Evolutionary conservation across 1,284 basidiomycete genomes (phyloP), one percentile per base, ranked within the genome.

Genomic region (Thecaphora thlaspeos): DNA sequence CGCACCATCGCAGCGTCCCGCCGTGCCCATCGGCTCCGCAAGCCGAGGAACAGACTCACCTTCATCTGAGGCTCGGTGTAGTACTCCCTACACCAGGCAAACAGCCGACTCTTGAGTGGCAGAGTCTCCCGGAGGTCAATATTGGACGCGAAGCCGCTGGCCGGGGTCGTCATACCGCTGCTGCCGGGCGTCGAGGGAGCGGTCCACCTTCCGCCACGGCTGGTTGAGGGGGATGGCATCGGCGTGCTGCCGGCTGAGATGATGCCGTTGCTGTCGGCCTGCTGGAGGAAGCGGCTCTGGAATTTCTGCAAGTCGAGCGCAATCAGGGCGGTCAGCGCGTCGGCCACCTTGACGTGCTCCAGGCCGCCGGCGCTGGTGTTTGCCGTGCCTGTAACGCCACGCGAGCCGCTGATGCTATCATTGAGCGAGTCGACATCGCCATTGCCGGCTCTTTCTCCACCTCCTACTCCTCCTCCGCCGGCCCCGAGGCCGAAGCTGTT

Each of bases 71-170:
- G 92, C 79, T 97, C 93, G 61, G 90, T 92, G 81, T 96, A 98
- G 78, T 97, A 97, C 76, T 97, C 93, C 71, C 87, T 86, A 57
- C 91, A 92, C 90, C 91, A 97, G 73, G 95, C 92, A 76, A 90
- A 98, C 79, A 91, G 93, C 2, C 85, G 84, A 72, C 90, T 92
- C 80, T 91, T 91, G 68, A 98, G 80, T 0, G 94, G 94, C 55
- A 98, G 80, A 2, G 82, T 80, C 68, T 83, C 81, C 21, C 55
- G 51, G 14, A 71, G 50, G 19, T 52, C 55, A 28, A 49, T 57
- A 23, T 46, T 43, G 11, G 49, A 41, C 19, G 24, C 47, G 2
- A 51, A 58, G 12, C 50, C 55, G 32, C 58, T 36, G 21, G 49
- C 54, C 0, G 58, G 63, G 7, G 59, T 66, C 37, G 52, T 56